These are phyloP conservation scores for Epichloe hybrida DNA, from an alignment of 2,329 filamentous ascomycete species.

Conservation along the genomic window DNA sequence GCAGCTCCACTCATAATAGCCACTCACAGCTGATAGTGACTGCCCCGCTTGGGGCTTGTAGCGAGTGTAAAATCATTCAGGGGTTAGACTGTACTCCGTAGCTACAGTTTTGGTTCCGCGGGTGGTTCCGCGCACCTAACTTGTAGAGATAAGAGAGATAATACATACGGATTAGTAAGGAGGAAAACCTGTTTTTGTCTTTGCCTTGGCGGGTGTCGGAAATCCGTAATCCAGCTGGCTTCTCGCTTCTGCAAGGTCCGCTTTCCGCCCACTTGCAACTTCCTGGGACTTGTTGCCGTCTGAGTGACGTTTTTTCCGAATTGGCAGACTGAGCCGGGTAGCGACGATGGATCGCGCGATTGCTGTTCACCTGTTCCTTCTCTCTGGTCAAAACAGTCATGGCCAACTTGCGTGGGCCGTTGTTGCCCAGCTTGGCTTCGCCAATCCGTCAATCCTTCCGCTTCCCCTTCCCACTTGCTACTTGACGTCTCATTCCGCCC, in stretches of 20 bases:
- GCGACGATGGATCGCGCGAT: neutral
- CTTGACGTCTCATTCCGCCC: neutral
- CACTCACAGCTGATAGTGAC: too few relatives aligned
- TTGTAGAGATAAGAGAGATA: too few relatives aligned
- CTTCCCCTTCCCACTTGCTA: neutral
- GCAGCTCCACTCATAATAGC: too few relatives aligned
- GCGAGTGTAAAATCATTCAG: too few relatives aligned
- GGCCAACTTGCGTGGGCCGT: neutral
- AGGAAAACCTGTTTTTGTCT: too few relatives aligned
- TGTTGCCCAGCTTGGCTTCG: neutral
- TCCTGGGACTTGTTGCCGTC: neutral
- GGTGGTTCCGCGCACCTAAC: too few relatives aligned
- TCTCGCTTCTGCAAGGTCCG: neutral
- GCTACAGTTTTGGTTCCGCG: too few relatives aligned
- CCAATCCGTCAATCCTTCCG: neutral
- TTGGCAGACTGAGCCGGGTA: neutral
- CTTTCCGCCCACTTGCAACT: neutral
- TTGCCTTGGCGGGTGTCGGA: too few relatives aligned
- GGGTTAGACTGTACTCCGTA: too few relatives aligned
- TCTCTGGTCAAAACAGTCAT: neutral
- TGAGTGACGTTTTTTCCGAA: neutral
- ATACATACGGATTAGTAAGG: too few relatives aligned
- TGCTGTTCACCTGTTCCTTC: neutral
- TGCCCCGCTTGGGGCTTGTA: too few relatives aligned
- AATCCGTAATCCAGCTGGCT: neutral